These are phyloP conservation scores for Blastocladiella britannica DNA, from an alignment of 192 early-diverging fungal species.

Conservation along the genomic window DNA sequence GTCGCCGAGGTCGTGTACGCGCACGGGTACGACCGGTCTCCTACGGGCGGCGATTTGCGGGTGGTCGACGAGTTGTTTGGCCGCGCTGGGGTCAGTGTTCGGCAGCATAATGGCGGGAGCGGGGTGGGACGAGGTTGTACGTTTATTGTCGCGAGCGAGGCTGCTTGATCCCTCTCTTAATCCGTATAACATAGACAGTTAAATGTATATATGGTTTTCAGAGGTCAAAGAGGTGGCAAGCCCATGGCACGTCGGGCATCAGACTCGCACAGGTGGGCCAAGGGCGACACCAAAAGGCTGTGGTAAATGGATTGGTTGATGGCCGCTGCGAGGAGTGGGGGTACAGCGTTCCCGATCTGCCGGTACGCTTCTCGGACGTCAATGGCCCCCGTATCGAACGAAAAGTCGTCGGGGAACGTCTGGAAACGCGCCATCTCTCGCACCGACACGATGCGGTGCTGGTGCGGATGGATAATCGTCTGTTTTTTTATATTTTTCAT, in stretches of 20 bases:
- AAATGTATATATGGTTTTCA: no score
- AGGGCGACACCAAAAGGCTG: constrained; percentile 9
- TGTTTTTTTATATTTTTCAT: no score
- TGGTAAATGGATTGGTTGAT: constrained; percentile 25
- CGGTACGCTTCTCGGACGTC: constrained; percentile 24
- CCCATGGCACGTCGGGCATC: no score
- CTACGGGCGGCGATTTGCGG: constrained; percentile 3
- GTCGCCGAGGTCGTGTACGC: constrained; percentile 76
- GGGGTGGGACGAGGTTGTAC: no score
- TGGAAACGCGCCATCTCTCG: constrained; percentile 46
- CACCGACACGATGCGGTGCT: constrained; percentile 31
- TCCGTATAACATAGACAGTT: no score
- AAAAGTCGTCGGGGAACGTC: constrained; percentile 45
- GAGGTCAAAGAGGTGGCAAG: no score
- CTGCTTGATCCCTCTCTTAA: no score
- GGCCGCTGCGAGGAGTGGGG: constrained; percentile 37
- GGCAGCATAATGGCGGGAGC: no score
- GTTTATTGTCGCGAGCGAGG: no score
- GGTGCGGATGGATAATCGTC: constrained; percentile 40
- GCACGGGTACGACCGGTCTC: neutral
- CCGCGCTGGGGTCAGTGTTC: constrained; percentile 1
- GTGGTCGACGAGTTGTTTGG: constrained; percentile 1
- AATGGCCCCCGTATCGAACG: constrained; percentile 14
- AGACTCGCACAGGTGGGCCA: neutral
- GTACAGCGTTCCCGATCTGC: constrained; percentile 52